Base-by-base conservation (phyloP, 2,329 filamentous ascomycete species). In the Arthrobotrys megalospora region DNA sequence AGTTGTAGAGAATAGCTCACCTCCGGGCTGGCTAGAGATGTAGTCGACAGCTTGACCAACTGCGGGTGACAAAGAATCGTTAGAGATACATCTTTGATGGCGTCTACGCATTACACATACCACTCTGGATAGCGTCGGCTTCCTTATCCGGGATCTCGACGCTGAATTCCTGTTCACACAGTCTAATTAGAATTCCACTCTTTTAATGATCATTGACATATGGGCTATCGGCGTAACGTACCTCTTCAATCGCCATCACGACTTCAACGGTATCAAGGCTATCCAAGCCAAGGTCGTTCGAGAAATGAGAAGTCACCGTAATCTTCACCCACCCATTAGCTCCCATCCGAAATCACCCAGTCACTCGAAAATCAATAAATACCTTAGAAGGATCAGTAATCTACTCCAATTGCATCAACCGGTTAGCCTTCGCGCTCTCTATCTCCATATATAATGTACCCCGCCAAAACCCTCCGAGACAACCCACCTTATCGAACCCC, bases 211-310 rank as follows among this genome's bases (percentile, higher is more conserved):
- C 16, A 36, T 24, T 6, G 14, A 53, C 16, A n/a, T 36, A 41
- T 34, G 62, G n/a, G 48, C 7, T 7, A 28, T 28, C 36, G 19
- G 12, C 19, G n/a, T 1, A 3, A 55, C 85, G 81, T 86, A 94
- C 92, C 91, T 99, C 96, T 90, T 99, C 96, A 86, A 99, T 98
- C 81, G 96, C 96, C 96, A 99, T 99, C 83, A 99, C 96, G 82
- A 99, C 96, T 89, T 99, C 96, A 80, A 99, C 96, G 80, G 96
- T 97, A 86, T 99, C 96, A 86, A 99, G 90, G 87, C 92, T 96
- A 88, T 99, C 96, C 83, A 99, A 88, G 81, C 94, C 96, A 80
- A 99, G 92, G 87, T 99, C 95, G 86, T 97, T 98, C 84, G 93
- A 89, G 87, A 99, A 99, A 89, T 98, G 94, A 76, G 95, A 91